phyloP scores from a whole-genome alignment of 2,329 filamentous ascomycete species.

The Fusarium mundagurra region DNA sequence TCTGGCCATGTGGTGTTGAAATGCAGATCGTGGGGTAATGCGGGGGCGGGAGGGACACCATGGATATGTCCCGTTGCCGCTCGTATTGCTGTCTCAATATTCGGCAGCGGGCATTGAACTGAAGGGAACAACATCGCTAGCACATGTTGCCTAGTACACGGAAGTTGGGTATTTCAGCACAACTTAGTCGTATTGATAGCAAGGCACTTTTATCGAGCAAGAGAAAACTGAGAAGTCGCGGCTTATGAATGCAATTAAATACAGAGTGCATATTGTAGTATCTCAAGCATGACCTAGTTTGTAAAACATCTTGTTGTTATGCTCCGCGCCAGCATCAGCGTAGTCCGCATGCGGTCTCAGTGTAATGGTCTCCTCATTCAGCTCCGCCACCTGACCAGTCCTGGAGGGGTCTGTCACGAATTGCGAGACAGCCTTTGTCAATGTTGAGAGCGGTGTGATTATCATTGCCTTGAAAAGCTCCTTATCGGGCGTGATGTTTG shows the following conservation, averaged over 20 bases:
- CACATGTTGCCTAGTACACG: fast-evolving
- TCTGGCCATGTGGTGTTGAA: neutral
- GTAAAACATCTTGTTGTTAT: slow-evolving; percentile 8
- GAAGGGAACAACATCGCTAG: fast-evolving
- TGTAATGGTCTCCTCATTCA: neutral
- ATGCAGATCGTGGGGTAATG: neutral
- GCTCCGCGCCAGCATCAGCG: neutral
- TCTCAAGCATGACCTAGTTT: neutral
- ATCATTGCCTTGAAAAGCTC: neutral
- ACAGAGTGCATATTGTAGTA: fast-evolving
- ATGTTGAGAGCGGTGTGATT: neutral
- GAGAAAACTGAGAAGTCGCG: fast-evolving
- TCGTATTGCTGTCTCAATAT: neutral
- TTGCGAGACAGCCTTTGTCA: neutral
- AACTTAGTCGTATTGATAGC: neutral
- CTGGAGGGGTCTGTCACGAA: neutral
- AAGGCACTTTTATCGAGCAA: fast-evolving
- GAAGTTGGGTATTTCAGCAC: fast-evolving
- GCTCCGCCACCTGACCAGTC: neutral
- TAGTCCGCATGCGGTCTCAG: neutral
- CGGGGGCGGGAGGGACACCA: neutral
- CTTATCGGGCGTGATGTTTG: neutral
- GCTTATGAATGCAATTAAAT: neutral
- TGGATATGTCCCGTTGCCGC: neutral
- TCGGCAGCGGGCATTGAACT: neutral